Conservation (phyloP, 257 asterid genomes). For the Paraleonurus japonicus region DNA sequence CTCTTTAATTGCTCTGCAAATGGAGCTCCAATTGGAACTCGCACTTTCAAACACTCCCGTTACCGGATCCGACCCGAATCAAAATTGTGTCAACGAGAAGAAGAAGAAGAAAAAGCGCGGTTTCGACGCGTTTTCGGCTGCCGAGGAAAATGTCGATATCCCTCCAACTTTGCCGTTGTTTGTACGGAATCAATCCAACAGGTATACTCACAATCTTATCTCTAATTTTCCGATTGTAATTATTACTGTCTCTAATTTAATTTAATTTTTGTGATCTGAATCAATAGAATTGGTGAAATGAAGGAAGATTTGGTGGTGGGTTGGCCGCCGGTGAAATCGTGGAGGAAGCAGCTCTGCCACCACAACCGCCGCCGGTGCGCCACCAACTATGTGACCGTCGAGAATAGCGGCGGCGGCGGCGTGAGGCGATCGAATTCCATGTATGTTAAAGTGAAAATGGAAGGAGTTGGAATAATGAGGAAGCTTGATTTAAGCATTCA, state of each 20-base stretch:
- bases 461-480: conserved; percentile 67
- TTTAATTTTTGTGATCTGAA: not conserved
- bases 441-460: conserved; percentile 76
- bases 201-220: not conserved
- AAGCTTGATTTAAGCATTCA: conserved; percentile 48
- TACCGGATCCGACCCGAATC: conserved; percentile 37
- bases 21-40: conserved; percentile 62
- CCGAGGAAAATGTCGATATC: conserved; percentile 11
- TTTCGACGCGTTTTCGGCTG: conserved; percentile 27
- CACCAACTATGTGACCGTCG: conserved; percentile 39
- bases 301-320: conserved; percentile 39
- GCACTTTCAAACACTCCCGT: conserved; percentile 31
- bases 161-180: conserved; percentile 41
- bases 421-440: conserved; percentile 19
- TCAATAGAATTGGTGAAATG: conserved; percentile 28
- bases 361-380: conserved; percentile 20
- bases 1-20: conserved; percentile 13
- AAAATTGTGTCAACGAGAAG: not conserved
- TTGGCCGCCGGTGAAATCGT: conserved; percentile 65
- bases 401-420: conserved; percentile 36
- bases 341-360: conserved; percentile 49
- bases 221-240: too few relatives aligned
- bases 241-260: not conserved
- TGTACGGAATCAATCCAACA: conserved; percentile 11
- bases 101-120: conserved; percentile 25